A percentile compares a stretch with the other conserved stretches of the same genome.
phyloP scores from a whole-genome alignment of 139 green algal species.

The Chlorella sp. region DNA sequence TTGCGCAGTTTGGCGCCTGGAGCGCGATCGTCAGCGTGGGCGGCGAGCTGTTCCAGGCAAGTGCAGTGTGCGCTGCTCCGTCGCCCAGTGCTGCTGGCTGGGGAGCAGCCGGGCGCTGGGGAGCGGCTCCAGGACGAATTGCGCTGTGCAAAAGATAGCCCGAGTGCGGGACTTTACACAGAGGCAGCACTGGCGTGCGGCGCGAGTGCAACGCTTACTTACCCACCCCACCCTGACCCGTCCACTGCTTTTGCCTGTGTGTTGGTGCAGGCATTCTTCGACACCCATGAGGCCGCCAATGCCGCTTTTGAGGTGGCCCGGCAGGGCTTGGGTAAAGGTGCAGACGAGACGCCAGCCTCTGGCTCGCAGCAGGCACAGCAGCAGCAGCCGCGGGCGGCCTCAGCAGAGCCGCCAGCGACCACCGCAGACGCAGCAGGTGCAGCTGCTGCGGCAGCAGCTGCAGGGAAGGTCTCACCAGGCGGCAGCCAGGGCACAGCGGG shows the following conservation, averaged over 20 bases:
- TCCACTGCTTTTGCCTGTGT: no score
- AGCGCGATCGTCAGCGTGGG: slow-evolving; percentile 43
- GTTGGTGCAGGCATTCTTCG: slow-evolving; percentile 35
- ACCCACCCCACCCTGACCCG: no score
- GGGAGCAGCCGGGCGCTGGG: no score
- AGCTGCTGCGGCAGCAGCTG: neutral
- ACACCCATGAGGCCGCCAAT: slow-evolving; percentile 20
- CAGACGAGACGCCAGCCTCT: neutral
- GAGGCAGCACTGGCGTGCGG: no score
- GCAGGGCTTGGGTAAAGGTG: neutral
- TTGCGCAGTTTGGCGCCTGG: slow-evolving; percentile 49
- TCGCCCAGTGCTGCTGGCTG: no score
- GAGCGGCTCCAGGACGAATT: no score
- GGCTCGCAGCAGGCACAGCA: neutral
- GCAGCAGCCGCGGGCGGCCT: neutral
- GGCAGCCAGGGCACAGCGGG: neutral
- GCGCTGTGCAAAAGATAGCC: no score
- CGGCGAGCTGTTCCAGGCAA: slow-evolving; percentile 45
- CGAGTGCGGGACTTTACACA: no score
- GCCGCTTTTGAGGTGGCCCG: slow-evolving; percentile 31
- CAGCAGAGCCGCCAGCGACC: neutral
- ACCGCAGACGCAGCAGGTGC: no score
- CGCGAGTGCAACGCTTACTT: no score
- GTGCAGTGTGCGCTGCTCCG: no score
- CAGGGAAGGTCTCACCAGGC: neutral